Evolutionary conservation across 805 yeast species (phyloP).

Genomic region (Yamadazyma laniorum): DNA sequence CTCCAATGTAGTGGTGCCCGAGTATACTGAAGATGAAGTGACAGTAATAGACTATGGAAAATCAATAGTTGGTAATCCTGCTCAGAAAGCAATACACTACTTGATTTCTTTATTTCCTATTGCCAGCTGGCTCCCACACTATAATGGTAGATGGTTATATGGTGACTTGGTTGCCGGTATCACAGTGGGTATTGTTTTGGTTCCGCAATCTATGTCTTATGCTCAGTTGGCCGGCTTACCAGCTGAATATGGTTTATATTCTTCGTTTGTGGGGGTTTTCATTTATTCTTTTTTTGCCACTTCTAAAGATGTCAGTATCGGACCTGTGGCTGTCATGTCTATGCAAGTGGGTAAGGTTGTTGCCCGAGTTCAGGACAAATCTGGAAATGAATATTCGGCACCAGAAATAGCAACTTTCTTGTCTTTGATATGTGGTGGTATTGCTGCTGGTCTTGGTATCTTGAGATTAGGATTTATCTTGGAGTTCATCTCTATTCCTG

Average conservation of each 20-base stretch:
- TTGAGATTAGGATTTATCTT: conserved; percentile 83
- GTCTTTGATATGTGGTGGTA: conserved; percentile 80
- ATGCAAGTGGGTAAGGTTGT: conserved; percentile 78
- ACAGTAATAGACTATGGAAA: conserved; percentile 33
- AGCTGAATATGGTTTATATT: conserved; percentile 85
- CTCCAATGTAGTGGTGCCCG: conserved; percentile 27
- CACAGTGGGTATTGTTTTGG: conserved; percentile 89
- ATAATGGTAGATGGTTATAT: conserved; percentile 74
- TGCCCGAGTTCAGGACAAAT: conserved; percentile 49
- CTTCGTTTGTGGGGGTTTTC: conserved; percentile 88
- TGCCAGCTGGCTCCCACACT: conserved; percentile 78
- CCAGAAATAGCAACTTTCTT: conserved; percentile 79
- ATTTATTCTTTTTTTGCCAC: conserved; percentile 91
- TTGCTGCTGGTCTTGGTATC: conserved; percentile 79
- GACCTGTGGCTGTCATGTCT: conserved; percentile 97
- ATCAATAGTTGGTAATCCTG: conserved; percentile 36
- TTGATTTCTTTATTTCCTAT: conserved; percentile 73
- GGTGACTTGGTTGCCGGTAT: conserved; percentile 89
- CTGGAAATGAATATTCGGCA: conserved; percentile 48
- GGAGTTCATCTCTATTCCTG: conserved; percentile 86
- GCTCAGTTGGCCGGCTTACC: conserved; percentile 81
- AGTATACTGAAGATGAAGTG: conserved; percentile 33
- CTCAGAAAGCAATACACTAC: conserved; percentile 44
- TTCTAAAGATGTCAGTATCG: conserved; percentile 91
- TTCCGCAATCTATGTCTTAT: conserved; percentile 95